Percentiles rank a stretch among this genome's conserved stretches.
phyloP scores from a whole-genome alignment of 2,329 filamentous ascomycete genomes.

The Fonsecaea pedrosoi region DNA sequence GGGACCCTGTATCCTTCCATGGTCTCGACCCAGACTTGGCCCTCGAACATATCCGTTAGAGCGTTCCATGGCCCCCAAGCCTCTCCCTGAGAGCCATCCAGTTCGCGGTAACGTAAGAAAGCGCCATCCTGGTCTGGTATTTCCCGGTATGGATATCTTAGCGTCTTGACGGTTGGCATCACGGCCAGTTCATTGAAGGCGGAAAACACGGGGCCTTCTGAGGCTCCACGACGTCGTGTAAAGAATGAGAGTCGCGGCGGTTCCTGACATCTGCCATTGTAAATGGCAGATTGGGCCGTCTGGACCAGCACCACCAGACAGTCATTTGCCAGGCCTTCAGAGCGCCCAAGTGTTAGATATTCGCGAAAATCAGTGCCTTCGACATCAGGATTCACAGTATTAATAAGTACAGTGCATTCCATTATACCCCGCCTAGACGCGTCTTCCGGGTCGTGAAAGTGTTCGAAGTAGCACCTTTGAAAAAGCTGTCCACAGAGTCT shows the following conservation, averaged over 20 bases:
- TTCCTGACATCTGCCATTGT: neutral
- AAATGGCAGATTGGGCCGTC: neutral
- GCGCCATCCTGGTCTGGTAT: neutral
- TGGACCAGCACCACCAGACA: no score
- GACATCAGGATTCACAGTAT: neutral
- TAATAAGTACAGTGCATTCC: neutral
- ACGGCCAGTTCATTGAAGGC: constrained; percentile 9
- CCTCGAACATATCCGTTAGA: neutral
- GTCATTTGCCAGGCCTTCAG: no score
- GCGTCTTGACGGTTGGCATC: neutral
- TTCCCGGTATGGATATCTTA: neutral
- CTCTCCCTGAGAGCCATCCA: neutral
- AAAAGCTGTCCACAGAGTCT: neutral
- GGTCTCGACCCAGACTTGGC: constrained; percentile 9
- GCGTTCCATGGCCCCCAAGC: neutral
- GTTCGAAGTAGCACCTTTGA: neutral
- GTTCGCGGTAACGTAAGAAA: neutral
- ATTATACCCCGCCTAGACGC: neutral
- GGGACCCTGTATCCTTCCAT: neutral
- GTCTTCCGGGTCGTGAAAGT: neutral
- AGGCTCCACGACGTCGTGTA: neutral
- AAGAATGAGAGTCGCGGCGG: neutral
- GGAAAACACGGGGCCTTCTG: neutral
- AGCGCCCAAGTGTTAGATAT: no score
- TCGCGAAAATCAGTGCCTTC: no score